phyloP scores from a whole-genome alignment of 768 basidiomycete species.

The Mycena leptocephala region DNA sequence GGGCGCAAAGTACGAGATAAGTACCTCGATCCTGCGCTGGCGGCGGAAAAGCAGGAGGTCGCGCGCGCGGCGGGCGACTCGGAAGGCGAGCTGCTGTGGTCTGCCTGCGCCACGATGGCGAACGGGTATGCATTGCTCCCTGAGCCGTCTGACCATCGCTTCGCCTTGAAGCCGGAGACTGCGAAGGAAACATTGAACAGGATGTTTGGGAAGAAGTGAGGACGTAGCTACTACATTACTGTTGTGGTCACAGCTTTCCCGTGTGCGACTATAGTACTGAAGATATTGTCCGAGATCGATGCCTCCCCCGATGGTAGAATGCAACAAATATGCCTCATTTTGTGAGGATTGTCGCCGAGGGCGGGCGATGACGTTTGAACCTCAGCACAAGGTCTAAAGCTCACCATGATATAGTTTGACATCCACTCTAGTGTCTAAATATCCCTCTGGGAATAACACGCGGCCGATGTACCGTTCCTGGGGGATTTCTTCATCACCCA shows the following conservation, averaged over 20 bases:
- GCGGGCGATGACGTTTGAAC: too few species aligned
- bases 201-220: background rate
- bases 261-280: too few species aligned
- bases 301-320: too few species aligned
- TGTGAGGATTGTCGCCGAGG: too few species aligned
- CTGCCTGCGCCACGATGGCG: background rate
- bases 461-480: background rate
- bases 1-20: constrained; percentile 1
- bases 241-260: too few species aligned
- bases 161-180: background rate
- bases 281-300: too few species aligned
- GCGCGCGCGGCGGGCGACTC: constrained; percentile 6
- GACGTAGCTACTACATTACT: background rate
- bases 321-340: too few species aligned
- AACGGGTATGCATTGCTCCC: background rate
- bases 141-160: background rate
- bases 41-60: constrained; percentile 9
- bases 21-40: constrained; percentile 5
- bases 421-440: background rate
- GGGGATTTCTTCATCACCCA: constrained; percentile 9
- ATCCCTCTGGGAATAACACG: too few species aligned
- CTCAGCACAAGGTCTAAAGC: too few species aligned
- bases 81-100: constrained; percentile 14
- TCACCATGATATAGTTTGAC: too few species aligned
- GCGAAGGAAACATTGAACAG: constrained; percentile 2